Base-by-base conservation (phyloP, 257 asterid genomes). In the Penstemon eatonii region DNA sequence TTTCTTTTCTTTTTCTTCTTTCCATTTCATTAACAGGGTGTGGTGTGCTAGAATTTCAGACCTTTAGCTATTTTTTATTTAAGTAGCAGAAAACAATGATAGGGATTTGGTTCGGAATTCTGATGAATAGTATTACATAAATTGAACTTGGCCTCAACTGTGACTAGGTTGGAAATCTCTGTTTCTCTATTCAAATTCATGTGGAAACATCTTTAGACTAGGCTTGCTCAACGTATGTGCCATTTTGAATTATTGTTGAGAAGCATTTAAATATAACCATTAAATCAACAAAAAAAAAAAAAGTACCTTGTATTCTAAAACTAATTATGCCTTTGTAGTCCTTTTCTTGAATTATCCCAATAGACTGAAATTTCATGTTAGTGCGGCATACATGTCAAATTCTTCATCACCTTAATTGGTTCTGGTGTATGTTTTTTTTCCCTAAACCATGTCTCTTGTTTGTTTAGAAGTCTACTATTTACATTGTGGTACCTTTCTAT, bases 311-410 rank as follows among this genome's bases (percentile, higher is more conserved):
- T 63, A 70, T 63, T 76, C 80, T 56, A 75, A 56, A 62, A 51
- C 38, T 73, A 73, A 78, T 73, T 51, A 81, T 81, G 69, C 40
- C 58, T 66, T 36, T 57, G 33, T 25, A 25, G 33, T 25, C 33
- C 60, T 60, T 58, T 80, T 80, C 79, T 76, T 58, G 60, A 66
- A 67, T 68, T 52, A 56, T 65, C 6, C 36, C 66, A 44, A 10
- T 47, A 64, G 57, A 74, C 52, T n/a, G 51, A 67, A 67, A 57
- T 73, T 57, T 71, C 69, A 36, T 57, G 74, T 72, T 57, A 77
- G 80, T 80, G 84, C 70, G n/a, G 63, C 62, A 55, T 78, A 63
- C 70, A 42, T 45, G 78, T 66, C 79, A 70, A 25, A 1, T 25
- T 25, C 63, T 70, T 72, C 66, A 38, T 69, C 75, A 42, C 58